Percentiles rank a stretch among this genome's conserved stretches.
Conservation (phyloP, 106 monocot species). For the Allium sativum region DNA sequence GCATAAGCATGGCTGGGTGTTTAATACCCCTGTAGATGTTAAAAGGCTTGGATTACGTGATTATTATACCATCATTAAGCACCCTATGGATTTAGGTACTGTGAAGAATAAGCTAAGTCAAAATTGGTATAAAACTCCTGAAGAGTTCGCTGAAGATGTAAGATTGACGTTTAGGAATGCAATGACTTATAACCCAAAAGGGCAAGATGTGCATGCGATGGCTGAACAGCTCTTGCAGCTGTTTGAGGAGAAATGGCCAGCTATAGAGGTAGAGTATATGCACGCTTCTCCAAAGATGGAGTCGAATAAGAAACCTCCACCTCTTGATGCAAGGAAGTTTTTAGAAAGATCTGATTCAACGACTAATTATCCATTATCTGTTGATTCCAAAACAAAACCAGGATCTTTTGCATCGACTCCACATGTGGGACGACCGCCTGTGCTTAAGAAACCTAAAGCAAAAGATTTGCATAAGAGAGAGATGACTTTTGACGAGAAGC, state of each 20-base stretch:
- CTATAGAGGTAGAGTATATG: conserved; percentile 41
- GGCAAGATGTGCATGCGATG: conserved; percentile 79
- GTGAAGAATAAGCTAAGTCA: conserved; percentile 38
- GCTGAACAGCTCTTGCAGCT: conserved; percentile 51
- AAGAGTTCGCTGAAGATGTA: conserved; percentile 79
- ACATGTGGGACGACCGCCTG: conserved; percentile 27
- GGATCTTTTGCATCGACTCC: conserved; percentile 8
- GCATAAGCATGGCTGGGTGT: conserved; percentile 81
- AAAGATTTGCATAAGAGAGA: conserved; percentile 87
- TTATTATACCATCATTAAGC: conserved; percentile 61
- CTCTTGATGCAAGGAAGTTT: conserved; percentile 29
- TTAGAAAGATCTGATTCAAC: conserved; percentile 76
- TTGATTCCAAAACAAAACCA: conserved; percentile 31
- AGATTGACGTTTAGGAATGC: conserved; percentile 79
- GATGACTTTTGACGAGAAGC: conserved; percentile 98
- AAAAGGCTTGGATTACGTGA: conserved; percentile 68
- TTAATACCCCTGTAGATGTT: conserved; percentile 74
- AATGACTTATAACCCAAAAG: conserved; percentile 84
- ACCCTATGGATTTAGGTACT: conserved; percentile 84
- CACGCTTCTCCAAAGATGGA: conserved; percentile 9
- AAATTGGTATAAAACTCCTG: conserved; percentile 55
- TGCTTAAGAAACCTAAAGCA: conserved; percentile 86
- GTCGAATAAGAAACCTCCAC: conserved; percentile 28
- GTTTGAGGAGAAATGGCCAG: conserved; percentile 71
- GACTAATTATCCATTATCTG: conserved; percentile 19